Base-by-base conservation (phyloP, 441 rosid species). In the Pelargonium australe region DNA sequence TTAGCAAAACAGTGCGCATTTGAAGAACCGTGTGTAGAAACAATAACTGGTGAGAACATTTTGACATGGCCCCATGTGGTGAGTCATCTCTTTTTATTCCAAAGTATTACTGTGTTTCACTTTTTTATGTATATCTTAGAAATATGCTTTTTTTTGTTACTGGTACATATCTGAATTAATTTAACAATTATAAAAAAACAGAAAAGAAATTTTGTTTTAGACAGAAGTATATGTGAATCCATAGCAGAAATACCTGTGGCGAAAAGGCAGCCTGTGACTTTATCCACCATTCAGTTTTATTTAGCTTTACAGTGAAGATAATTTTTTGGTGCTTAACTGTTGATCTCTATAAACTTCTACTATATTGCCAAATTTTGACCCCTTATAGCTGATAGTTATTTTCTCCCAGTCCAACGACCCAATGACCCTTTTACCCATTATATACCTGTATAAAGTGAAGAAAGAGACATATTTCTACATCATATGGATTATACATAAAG, bases 11-110 rank as follows among this genome's bases (percentile, higher is more conserved):
- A 88, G 74, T 88, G 96, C 77, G 99, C 97, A 8, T 94, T 91
- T 78, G 97, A 94, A 78, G 99, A 91, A 79, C 99, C 97, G 44
- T 85, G 88, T 47, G 95, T 91, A 75, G 99, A 94, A 82, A 91
- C 96, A 70, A 87, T 94, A 77, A 69, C 84, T 7, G 96, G 96
- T 37, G 96, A 94, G 70, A 94, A 88, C 65, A 89, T 94, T 70
- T 80, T 94, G 86, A 87, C 99, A n/a, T 87, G 96, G 96, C 96
- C 96, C n/a, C 91, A 88, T 81, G 86, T 85, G 92, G 99, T 94
- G 78, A 83, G 86, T 76, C 72, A 72, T 77, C 57, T 66, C 5
- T 23, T 74, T 43, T 67, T 68, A 25, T 37, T 45, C 45, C 31
- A 10, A 12, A 14, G 47, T 64, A 45, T 63, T 5, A 8, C 2